Conservation (phyloP, 2,329 filamentous ascomycete genomes). For the Aspergillus terreus region DNA sequence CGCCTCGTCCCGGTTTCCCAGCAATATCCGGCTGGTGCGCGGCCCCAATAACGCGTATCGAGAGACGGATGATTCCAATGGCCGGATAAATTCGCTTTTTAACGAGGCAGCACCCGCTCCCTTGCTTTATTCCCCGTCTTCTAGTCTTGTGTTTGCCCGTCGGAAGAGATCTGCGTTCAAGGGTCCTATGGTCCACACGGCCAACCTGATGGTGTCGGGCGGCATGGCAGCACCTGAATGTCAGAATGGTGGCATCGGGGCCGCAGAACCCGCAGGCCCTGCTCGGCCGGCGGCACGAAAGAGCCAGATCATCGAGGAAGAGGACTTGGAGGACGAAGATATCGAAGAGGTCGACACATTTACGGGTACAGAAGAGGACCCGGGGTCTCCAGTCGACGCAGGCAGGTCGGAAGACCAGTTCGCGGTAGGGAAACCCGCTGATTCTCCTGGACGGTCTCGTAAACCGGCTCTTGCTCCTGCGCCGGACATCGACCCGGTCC, state of each 20-base stretch:
- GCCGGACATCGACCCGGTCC: constrained; percentile 28
- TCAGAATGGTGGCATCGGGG: constrained; percentile 25
- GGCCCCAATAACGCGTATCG: constrained; percentile 33
- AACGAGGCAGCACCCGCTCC: constrained; percentile 37
- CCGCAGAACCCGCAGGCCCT: constrained; percentile 12
- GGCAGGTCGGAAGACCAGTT: constrained; percentile 10
- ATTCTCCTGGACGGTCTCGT: constrained; percentile 14
- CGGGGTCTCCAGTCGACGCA: constrained; percentile 20
- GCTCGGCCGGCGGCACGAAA: constrained; percentile 31
- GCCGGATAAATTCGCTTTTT: constrained; percentile 29
- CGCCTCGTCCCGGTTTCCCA: constrained; percentile 66
- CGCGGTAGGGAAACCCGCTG: constrained; percentile 7
- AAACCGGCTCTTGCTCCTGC: constrained; percentile 30
- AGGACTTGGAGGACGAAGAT: constrained; percentile 39
- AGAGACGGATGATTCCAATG: constrained; percentile 22
- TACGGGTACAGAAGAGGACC: constrained; percentile 28
- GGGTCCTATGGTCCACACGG: constrained; percentile 41
- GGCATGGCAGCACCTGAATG: constrained; percentile 33
- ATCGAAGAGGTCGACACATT: constrained; percentile 42
- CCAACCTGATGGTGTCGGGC: constrained; percentile 30
- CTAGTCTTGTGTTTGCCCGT: constrained; percentile 44
- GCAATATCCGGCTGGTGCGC: constrained; percentile 78
- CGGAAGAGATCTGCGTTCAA: constrained; percentile 45
- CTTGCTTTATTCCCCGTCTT: constrained; percentile 37
- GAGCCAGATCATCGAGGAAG: constrained; percentile 44